Evolutionary conservation across 202 grass and related monocot genomes (phyloP).

Genomic region (Brachypodium distachyon): DNA sequence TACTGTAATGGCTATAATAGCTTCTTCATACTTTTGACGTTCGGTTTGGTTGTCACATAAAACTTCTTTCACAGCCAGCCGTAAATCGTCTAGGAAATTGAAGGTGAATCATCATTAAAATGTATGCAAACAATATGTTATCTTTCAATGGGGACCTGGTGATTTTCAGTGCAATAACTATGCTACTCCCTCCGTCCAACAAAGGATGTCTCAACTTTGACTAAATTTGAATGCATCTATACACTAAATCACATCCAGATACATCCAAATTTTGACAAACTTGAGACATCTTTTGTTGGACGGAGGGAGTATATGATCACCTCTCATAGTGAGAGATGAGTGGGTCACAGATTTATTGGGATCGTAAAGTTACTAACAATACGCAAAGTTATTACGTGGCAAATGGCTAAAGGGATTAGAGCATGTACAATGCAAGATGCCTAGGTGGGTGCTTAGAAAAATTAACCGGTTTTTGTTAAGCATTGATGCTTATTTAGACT

Average conservation of each 20-base stretch:
- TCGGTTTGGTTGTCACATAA: constrained; percentile 66
- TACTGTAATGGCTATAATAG: constrained; percentile 74
- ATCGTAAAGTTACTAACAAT: background rate
- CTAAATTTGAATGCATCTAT: too few relatives aligned
- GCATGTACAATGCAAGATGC: too few relatives aligned
- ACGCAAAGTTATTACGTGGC: background rate
- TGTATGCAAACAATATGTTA: background rate
- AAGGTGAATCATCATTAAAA: background rate
- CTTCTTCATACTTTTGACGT: constrained; percentile 59
- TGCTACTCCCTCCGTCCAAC: too few relatives aligned
- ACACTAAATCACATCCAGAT: too few relatives aligned
- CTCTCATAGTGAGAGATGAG: background rate
- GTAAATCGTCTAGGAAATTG: constrained; percentile 61
- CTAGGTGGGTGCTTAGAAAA: too few relatives aligned
- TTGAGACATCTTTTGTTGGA: too few relatives aligned
- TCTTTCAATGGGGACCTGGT: background rate
- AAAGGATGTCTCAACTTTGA: too few relatives aligned
- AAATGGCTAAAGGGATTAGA: background rate
- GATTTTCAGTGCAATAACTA: background rate
- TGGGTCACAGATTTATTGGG: background rate
- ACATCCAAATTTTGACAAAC: too few relatives aligned
- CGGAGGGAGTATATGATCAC: too few relatives aligned
- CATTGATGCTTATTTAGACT: too few relatives aligned
- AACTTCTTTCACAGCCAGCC: constrained; percentile 94
- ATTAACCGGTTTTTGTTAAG: too few relatives aligned